phyloP scores from a whole-genome alignment of 2,329 filamentous ascomycete genomes.

The Nothophaeocryptopus gaeumannii region DNA sequence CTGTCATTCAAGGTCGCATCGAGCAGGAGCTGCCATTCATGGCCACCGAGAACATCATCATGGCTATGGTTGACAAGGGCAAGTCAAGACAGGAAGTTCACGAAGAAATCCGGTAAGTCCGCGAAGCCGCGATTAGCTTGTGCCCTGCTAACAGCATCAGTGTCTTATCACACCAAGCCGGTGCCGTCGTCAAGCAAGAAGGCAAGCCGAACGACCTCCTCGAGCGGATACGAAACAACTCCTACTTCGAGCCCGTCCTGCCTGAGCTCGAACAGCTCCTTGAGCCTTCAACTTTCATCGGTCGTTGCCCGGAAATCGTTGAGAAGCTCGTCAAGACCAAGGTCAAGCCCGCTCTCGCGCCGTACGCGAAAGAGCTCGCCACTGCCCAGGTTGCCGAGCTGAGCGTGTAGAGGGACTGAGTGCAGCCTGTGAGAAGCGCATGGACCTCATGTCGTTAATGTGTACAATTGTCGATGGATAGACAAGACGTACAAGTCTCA shows the following conservation, averaged over 20 bases:
- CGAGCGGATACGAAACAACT: constrained; percentile 66
- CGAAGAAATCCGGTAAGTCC: constrained; percentile 65
- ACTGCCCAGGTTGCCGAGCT: constrained; percentile 30
- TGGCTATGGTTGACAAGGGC: constrained; percentile 71
- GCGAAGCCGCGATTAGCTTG: neutral
- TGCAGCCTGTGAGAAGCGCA: neutral
- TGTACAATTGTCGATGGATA: neutral
- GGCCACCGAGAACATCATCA: constrained; percentile 62
- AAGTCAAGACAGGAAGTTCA: constrained; percentile 76
- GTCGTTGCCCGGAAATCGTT: constrained; percentile 40
- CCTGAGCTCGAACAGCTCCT: constrained; percentile 37
- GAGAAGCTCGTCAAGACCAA: constrained; percentile 38
- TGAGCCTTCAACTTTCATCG: constrained; percentile 39
- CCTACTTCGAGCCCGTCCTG: constrained; percentile 63
- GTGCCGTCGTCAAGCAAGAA: constrained; percentile 66
- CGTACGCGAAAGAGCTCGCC: constrained; percentile 31
- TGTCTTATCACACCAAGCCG: constrained; percentile 75
- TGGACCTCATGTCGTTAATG: neutral
- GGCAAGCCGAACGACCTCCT: constrained; percentile 79
- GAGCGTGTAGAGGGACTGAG: constrained; percentile 22
- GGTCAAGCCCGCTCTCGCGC: constrained; percentile 36
- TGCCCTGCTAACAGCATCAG: constrained; percentile 16
- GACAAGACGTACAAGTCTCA: too few species aligned
- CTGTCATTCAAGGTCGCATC: constrained; percentile 65
- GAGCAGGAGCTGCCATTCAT: constrained; percentile 76